Conservation (phyloP, 495 filamentous ascomycete species). For the Aspergillus conjunctus region DNA sequence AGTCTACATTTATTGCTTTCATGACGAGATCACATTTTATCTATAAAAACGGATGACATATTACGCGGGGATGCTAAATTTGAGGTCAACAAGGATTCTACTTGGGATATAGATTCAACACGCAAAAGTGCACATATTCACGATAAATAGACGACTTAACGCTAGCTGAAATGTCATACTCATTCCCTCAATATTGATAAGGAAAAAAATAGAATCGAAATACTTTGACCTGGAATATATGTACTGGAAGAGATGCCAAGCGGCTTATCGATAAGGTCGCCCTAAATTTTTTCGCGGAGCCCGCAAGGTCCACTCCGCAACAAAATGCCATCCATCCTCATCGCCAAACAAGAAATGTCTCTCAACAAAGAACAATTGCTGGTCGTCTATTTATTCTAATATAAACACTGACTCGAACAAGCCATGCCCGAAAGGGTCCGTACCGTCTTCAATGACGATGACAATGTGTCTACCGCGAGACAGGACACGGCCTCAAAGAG, state of each 20-base stretch:
- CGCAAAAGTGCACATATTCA: background rate
- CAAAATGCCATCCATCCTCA: background rate
- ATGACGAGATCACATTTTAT: background rate
- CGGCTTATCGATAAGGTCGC: conserved; percentile 26
- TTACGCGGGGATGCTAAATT: background rate
- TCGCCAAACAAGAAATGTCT: background rate
- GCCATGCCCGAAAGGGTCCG: conserved; percentile 55
- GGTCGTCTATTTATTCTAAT: conserved; percentile 7
- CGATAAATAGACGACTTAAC: background rate
- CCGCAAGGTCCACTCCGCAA: background rate
- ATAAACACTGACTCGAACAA: background rate
- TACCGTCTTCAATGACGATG: conserved; percentile 41
- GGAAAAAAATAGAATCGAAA: too few relatives aligned
- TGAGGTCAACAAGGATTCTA: background rate
- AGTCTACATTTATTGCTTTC: background rate
- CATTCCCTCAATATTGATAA: too few relatives aligned
- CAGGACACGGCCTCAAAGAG: conserved; percentile 9
- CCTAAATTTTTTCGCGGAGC: conserved; percentile 14
- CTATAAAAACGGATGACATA: background rate
- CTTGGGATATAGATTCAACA: background rate
- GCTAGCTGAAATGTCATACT: background rate
- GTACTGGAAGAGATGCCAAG: background rate
- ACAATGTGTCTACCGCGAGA: conserved; percentile 19
- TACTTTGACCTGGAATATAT: too few relatives aligned
- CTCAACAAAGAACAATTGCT: background rate